Base-by-base conservation (phyloP, 108 stramenopile genomes). In the Cyclotella cryptica region DNA sequence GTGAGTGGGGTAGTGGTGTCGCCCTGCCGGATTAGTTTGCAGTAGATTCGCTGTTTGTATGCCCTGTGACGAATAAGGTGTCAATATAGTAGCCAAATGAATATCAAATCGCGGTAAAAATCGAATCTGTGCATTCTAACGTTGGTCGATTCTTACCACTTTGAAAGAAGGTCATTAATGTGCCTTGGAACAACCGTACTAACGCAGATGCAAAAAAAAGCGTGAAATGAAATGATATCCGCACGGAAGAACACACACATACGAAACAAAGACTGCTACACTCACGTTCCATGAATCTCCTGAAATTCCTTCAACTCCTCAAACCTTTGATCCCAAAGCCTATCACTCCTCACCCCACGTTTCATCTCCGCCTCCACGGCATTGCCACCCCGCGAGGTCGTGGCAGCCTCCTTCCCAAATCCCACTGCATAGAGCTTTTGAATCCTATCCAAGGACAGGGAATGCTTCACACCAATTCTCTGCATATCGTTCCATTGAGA, bases 281-380 rank as follows among this genome's bases (percentile, higher is more conserved):
- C 64, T 65, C 44, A 65, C 64, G 44, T 65, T 13, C 64, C 64
- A 45, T 65, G 43, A 45, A 2, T 65, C 19, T 65, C 64, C 64
- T 44, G 10, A 21, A 65, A 65, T 22, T 1, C 43, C 43, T 44
- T 65, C 43, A 65, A 65, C 44, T 65, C 43, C 14, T 46, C 30
- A 27, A 65, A 65, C 43, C 41, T 43, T 26, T 65, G 29, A 65
- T 65, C 43, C 64, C 64, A 65, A 2, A 22, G 12, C 44, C 21
- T 22, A 4, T 65, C 64, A 12, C 22, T 45, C 21, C 14, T 65
- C 9, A 19, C 44, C 2, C 1, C 64, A 10, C 24, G 21, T 14
- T 24, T 65, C 14, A 45, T 46, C 21, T 65, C 27, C 21, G 14
- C 24, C 9, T 65, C 44, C 10, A n/a, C n/a, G 3, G 8, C 41